phyloP scores from a whole-genome alignment of 768 basidiomycete genomes.

The Trametes gibbosa region DNA sequence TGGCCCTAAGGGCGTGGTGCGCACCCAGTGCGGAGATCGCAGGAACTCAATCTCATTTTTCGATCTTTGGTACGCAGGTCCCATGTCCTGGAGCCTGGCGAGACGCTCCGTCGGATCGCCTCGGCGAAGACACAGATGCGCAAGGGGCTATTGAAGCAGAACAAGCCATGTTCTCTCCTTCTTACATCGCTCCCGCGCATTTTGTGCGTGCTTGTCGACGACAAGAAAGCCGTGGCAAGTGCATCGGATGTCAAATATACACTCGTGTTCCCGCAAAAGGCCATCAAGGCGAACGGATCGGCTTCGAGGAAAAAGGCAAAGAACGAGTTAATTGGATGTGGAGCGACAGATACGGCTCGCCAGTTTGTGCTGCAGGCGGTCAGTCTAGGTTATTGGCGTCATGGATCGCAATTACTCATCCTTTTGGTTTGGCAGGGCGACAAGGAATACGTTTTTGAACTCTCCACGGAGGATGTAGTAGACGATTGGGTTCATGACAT shows the following conservation, averaged over 20 bases:
- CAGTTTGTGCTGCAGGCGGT: neutral
- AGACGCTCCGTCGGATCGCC: conserved; percentile 1
- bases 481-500: neutral
- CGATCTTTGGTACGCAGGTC: conserved; percentile 1
- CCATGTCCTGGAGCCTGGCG: neutral
- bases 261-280: neutral
- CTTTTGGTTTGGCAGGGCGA: neutral
- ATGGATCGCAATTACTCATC: no score
- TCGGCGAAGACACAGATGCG: neutral
- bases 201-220: conserved; percentile 1
- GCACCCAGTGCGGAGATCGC: neutral
- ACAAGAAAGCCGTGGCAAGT: neutral
- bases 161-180: conserved; percentile 3
- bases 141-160: conserved; percentile 10
- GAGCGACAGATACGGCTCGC: neutral
- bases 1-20: neutral
- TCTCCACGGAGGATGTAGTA: neutral
- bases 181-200: conserved; percentile 8
- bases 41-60: neutral
- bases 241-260: conserved; percentile 4
- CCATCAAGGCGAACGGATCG: neutral
- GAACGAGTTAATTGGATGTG: neutral
- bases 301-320: neutral
- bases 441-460: neutral
- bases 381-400: neutral